These are phyloP conservation scores for Albugo candida DNA, from an alignment of 352 stramenopile species.

Conservation along the genomic window DNA sequence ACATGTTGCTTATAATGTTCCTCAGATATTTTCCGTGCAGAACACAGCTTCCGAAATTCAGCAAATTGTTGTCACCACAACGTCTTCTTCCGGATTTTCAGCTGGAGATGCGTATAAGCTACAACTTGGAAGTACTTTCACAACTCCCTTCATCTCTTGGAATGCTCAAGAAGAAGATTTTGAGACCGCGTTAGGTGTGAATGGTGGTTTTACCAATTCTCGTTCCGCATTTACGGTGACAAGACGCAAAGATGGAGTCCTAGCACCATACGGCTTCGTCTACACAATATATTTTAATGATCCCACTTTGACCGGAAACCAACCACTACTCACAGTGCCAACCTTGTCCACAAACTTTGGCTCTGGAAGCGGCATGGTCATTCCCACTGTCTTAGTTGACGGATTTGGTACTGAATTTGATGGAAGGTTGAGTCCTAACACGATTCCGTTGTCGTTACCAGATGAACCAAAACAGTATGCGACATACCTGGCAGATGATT, in stretches of 20 bases:
- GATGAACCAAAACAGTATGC: slow-evolving; percentile 11
- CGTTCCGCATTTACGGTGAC: slow-evolving; percentile 4
- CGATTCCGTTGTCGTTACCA: slow-evolving; percentile 28
- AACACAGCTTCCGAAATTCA: slow-evolving; percentile 53
- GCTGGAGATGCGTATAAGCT: slow-evolving; percentile 20
- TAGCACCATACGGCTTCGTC: slow-evolving; percentile 33
- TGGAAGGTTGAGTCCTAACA: slow-evolving; percentile 13
- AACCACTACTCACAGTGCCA: slow-evolving; percentile 11
- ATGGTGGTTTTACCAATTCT: too few relatives aligned
- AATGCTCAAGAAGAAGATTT: slow-evolving; percentile 26
- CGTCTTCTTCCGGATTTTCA: neutral
- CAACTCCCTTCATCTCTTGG: slow-evolving; percentile 31
- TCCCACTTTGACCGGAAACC: slow-evolving; percentile 16
- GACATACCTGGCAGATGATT: slow-evolving; percentile 16
- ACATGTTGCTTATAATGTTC: slow-evolving; percentile 33
- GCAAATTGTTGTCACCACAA: slow-evolving; percentile 18
- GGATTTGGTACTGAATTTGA: slow-evolving; percentile 4
- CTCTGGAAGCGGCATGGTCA: slow-evolving; percentile 12
- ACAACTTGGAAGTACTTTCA: slow-evolving; percentile 7
- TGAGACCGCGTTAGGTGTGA: slow-evolving; percentile 8
- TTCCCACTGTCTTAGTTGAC: too few relatives aligned
- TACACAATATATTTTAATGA: slow-evolving; percentile 66
- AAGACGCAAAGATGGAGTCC: slow-evolving; percentile 15
- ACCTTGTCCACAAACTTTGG: slow-evolving; percentile 12
- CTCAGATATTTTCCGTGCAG: slow-evolving; percentile 48